Percentiles rank a stretch among this genome's conserved stretches.
Evolutionary conservation across 768 basidiomycete species (phyloP).

Genomic region (Lactarius psammicola): DNA sequence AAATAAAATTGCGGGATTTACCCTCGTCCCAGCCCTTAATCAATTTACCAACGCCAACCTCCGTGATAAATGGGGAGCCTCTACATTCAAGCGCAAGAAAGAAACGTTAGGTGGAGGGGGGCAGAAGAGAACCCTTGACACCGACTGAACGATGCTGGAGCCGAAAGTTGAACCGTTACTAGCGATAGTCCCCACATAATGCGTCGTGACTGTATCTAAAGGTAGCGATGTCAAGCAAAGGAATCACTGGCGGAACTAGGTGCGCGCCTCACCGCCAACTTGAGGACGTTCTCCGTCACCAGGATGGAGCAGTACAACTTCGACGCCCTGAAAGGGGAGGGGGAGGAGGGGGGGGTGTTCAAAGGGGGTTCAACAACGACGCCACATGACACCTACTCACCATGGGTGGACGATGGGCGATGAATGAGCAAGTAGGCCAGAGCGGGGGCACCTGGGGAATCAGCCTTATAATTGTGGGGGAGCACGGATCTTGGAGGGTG

Average conservation of each 20-base stretch:
- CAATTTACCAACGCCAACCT: conserved; percentile 76
- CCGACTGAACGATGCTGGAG: conserved; percentile 71
- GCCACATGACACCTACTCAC: neutral
- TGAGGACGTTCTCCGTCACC: conserved; percentile 72
- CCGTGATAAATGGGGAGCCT: conserved; percentile 55
- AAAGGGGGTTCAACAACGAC: neutral
- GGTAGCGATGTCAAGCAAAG: neutral
- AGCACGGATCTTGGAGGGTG: conserved; percentile 3
- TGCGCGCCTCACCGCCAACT: conserved; percentile 54
- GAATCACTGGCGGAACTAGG: conserved; percentile 1
- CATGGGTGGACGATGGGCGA: conserved; percentile 3
- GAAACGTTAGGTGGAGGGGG: neutral
- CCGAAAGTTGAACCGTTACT: conserved; percentile 62
- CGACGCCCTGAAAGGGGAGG: conserved; percentile 58
- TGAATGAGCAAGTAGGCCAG: neutral
- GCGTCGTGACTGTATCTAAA: conserved; percentile 66
- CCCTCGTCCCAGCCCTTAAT: conserved; percentile 92
- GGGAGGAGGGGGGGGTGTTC: conserved; percentile 4
- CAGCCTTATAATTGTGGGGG: conserved; percentile 5
- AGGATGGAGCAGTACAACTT: conserved; percentile 50
- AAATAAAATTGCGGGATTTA: conserved; percentile 34
- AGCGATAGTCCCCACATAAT: conserved; percentile 71
- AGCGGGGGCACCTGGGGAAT: neutral
- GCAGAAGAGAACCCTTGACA: conserved; percentile 1
- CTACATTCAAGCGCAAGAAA: conserved; percentile 37